Base-by-base conservation (phyloP, 495 filamentous ascomycete genomes). In the Aspergillus wentii region DNA sequence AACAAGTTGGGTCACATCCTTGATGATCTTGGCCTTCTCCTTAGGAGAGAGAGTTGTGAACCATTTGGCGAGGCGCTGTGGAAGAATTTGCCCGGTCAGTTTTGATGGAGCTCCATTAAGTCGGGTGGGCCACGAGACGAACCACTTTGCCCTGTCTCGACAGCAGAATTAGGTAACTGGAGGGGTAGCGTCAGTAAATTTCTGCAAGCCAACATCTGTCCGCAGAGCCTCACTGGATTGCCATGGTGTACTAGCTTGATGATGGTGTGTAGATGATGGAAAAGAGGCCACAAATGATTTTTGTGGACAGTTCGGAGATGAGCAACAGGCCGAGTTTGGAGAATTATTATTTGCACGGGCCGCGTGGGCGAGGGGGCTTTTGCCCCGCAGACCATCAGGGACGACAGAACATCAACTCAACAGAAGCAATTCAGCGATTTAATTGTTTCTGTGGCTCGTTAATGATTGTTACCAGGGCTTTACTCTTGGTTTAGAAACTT, bases 131-230 rank as follows among this genome's bases (percentile, higher is more conserved):
- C 54, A 75, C 61, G 54, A 61, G 53, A 59, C 56, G 63, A 62
- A 98, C 92, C 69, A 99, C 92, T 86, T 99, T 99, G 61, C 92
- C 92, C 72, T 97, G 94, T 49, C 92, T 79, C 41, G 91, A 96
- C 41, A 97, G 83, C 46, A 97, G 80, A 65, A 99, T 99, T 43
- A 99, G 66, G 60, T 97, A 99, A 70, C 92, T 98, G 52, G 41
- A 28, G 52, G 15, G 44, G 41, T 40, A 30, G 30, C 27, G 54
- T 75, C 44, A 76, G 69, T 53, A 34, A 22, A 15, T 26, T 20
- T 16, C 21, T 40, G 2, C 3, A 35, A 25, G 17, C 14, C 35
- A 33, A 27, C 17, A 31, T 15, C 15, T 19, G 21, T 23, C 27
- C 14, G 14, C 43, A 8, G 14, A 18, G 39, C 48, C 66, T 66